Evolutionary conservation across 495 filamentous ascomycete genomes (phyloP).

Genomic region (Peziza echinospora): DNA sequence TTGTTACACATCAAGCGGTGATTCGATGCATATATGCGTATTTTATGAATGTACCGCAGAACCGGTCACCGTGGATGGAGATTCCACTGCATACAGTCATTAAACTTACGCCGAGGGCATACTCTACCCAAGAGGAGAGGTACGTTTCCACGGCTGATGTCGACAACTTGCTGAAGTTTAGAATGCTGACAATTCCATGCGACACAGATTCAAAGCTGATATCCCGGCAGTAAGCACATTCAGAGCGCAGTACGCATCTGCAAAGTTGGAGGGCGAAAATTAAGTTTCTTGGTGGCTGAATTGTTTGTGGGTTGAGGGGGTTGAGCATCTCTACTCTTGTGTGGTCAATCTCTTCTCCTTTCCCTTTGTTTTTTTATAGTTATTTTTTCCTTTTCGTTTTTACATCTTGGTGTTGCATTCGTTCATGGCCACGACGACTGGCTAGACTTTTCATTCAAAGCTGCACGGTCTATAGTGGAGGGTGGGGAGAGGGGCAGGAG

Average conservation of each 20-base stretch:
- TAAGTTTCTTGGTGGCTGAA: not conserved
- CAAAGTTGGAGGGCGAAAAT: slow-evolving; percentile 30
- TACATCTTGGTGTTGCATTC: not conserved
- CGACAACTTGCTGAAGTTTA: not conserved
- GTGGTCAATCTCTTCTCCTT: not conserved
- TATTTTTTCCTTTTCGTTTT: not conserved
- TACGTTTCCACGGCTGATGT: slow-evolving; percentile 5
- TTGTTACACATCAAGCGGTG: slow-evolving; percentile 94
- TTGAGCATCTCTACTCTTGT: not conserved
- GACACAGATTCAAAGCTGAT: slow-evolving; percentile 44
- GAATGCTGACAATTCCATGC: slow-evolving; percentile 4
- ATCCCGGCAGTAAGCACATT: slow-evolving; percentile 91
- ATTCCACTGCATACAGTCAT: slow-evolving; percentile 88
- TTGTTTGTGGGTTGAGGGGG: not conserved
- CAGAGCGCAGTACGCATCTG: slow-evolving; percentile 73
- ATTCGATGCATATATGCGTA: slow-evolving; percentile 94
- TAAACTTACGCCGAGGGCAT: slow-evolving; percentile 87
- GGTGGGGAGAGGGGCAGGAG: too few species aligned
- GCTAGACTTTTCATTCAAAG: not conserved
- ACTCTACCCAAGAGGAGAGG: slow-evolving; percentile 68
- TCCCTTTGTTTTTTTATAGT: not conserved
- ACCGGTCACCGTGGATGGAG: slow-evolving; percentile 90
- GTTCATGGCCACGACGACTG: not conserved
- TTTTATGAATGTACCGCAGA: slow-evolving; percentile 90
- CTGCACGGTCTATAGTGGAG: too few species aligned